phyloP scores from a whole-genome alignment of 306 rosid genomes.

The Castanea crenata region DNA sequence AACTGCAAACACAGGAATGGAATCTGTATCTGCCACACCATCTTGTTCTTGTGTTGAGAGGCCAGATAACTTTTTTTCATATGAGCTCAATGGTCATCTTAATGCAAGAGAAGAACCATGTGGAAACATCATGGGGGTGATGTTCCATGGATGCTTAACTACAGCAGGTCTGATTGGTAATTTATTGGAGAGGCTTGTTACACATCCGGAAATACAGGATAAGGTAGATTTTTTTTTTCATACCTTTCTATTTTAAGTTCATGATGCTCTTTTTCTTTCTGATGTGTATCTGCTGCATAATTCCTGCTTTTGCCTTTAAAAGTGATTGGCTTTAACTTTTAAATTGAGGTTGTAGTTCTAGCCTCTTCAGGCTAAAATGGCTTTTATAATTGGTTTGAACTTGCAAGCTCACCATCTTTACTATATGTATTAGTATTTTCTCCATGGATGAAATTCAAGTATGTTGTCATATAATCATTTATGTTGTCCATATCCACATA shows the following conservation, averaged over 20 bases:
- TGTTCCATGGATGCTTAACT: constrained; percentile 80
- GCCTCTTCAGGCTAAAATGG: too few relatives aligned
- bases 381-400: too few relatives aligned
- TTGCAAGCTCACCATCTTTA: too few relatives aligned
- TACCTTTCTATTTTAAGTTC: neutral
- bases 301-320: too few relatives aligned
- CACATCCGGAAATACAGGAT: constrained; percentile 62
- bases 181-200: constrained; percentile 53
- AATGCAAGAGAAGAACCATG: constrained; percentile 51
- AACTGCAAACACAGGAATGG: constrained; percentile 30
- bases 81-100: constrained; percentile 33
- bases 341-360: too few relatives aligned
- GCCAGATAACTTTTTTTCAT: constrained; percentile 33
- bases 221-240: constrained; percentile 44
- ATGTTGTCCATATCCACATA: too few relatives aligned
- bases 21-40: constrained; percentile 29
- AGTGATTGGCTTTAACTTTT: too few relatives aligned
- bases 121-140: constrained; percentile 68
- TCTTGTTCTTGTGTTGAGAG: constrained; percentile 33
- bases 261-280: too few relatives aligned
- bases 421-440: too few relatives aligned
- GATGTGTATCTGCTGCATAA: neutral
- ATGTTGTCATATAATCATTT: too few relatives aligned
- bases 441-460: too few relatives aligned
- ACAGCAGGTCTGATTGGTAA: constrained; percentile 57